Conservation (phyloP, 2,329 filamentous ascomycete genomes). For the Myriosclerotinia curreyana region DNA sequence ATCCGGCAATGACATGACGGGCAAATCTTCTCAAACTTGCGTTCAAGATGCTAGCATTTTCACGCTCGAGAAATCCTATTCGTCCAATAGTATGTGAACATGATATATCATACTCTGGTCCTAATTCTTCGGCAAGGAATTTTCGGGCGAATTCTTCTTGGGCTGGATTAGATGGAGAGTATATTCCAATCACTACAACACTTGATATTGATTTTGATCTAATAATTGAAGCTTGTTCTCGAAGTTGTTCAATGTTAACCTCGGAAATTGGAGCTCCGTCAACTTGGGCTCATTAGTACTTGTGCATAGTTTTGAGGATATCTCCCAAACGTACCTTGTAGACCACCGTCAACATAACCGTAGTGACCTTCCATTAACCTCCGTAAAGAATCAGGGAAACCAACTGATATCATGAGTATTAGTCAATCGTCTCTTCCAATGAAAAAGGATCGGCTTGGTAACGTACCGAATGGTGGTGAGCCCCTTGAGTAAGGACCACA, state of each 20-base stretch:
- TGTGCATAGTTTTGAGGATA: background rate
- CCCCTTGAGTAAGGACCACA: conserved; percentile 48
- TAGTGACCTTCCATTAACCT: conserved; percentile 47
- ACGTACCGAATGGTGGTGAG: conserved; percentile 45
- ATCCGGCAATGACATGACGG: conserved; percentile 53
- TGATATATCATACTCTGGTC: conserved; percentile 48
- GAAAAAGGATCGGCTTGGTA: no score
- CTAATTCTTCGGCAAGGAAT: conserved; percentile 43
- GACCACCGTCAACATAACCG: conserved; percentile 48
- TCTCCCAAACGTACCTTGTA: conserved; percentile 31
- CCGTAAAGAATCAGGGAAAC: conserved; percentile 47
- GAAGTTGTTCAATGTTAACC: conserved; percentile 32
- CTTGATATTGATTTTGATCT: conserved; percentile 41
- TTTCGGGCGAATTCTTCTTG: conserved; percentile 51
- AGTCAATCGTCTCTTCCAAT: background rate
- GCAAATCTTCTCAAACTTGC: conserved; percentile 59
- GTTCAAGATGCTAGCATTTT: conserved; percentile 64
- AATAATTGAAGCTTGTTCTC: conserved; percentile 37
- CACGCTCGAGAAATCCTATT: conserved; percentile 52
- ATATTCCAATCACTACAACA: conserved; percentile 56
- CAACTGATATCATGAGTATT: conserved; percentile 34
- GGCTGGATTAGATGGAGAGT: conserved; percentile 54
- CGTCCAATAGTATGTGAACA: conserved; percentile 51
- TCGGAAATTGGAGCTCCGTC: conserved; percentile 32
- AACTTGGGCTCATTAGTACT: conserved; percentile 28